Base-by-base conservation (phyloP, 2,329 filamentous ascomycete genomes). In the Colletotrichum orchidophilum region DNA sequence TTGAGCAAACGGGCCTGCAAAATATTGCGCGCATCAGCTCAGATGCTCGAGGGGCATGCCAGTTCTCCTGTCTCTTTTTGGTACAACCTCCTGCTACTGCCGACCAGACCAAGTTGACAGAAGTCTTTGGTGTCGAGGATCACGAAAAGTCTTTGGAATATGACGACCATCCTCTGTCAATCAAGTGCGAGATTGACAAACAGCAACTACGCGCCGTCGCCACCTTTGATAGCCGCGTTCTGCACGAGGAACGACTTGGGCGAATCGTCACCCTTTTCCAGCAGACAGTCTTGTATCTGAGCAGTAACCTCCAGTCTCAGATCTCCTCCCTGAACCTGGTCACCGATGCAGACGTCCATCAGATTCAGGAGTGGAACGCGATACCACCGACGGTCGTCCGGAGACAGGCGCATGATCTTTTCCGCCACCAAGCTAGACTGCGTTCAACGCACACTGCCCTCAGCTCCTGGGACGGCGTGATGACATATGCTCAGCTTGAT, bases 1-100 rank as follows among this genome's bases (percentile, higher is more conserved):
- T 75, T 54, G 79, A 79, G 21, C 75, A 81, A 2, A 61, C 76
- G 1, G 78, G 79, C 5, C 72, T 82, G 1, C 75, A 78, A 11
- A 74, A 77, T 29, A 75, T 64, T 18, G n/a, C 39, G 39, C 39
- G 39, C 39, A 46, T 46, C 39, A 46, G 39, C 18, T 46, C 39
- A 18, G 39, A 46, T 46, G 39, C 39, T 46, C 39, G 39, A 46
- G 39, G 39, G 9, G 39, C 39, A 46, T 46, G 39, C 39, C 39
- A 46, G 18, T 46, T 46, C 39, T 46, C 39, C 18, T 21, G 39
- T 46, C 39, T 46, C 8, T 46, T 46, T 18, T 46, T 46, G 39
- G 39, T 46, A 46, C 39, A 46, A 18, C 39, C 39, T 46, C 39
- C 39, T 21, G 6, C 39, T 3, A 46, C 39, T 46, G 18, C 7